Evolutionary conservation across 2,329 filamentous ascomycete genomes (phyloP), one percentile per base, ranked within the genome.

Genomic region (Colletotrichum sp.): DNA sequence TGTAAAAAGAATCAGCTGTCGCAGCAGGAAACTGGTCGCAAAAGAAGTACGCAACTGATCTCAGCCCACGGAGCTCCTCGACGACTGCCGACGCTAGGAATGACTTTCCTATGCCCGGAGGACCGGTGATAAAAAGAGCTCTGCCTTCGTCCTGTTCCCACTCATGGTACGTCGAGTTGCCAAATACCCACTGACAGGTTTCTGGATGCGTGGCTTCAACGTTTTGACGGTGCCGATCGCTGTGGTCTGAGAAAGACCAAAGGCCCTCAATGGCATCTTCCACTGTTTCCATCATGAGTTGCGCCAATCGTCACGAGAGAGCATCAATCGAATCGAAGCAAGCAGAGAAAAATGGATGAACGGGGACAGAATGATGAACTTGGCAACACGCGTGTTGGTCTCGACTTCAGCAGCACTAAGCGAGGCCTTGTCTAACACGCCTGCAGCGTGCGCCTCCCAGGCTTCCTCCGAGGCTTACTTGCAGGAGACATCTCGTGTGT

Each of bases 401-500:
- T 63, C n/a, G 30, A 30, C 29, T 32, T 63, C 59, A 34, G 59
- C 29, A 63, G 59, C 32, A n/a, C 27, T 63, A 63, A 63, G 59
- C 59, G 59, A 63, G 59, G 59, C 59, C 29, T 22, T 63, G 59
- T 63, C 59, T 36, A 32, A 63, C 59, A 63, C 59, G 13, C 59
- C 59, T 63, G 19, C 30, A 32, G 59, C 27, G 6, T 63, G 30
- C 59, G 59, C 59, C 30, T 63, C 59, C n/a, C 3, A 22, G 59
- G 59, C 59, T 63, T 63, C 59, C 59, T 36, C 12, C 30, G 4
- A 34, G 59, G 59, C 59, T 63, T 30, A 36, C 59, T 34, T 5
- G 7, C 59, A 62, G 59, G 30, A 29, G 12, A 19, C 59, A 63
- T 22, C 19, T 27, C 63, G 7, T 29, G 6, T 29, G 6, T 32